Conservation (phyloP, 2,329 filamentous ascomycete species). For the Mycosphaerelloides madeirae region DNA sequence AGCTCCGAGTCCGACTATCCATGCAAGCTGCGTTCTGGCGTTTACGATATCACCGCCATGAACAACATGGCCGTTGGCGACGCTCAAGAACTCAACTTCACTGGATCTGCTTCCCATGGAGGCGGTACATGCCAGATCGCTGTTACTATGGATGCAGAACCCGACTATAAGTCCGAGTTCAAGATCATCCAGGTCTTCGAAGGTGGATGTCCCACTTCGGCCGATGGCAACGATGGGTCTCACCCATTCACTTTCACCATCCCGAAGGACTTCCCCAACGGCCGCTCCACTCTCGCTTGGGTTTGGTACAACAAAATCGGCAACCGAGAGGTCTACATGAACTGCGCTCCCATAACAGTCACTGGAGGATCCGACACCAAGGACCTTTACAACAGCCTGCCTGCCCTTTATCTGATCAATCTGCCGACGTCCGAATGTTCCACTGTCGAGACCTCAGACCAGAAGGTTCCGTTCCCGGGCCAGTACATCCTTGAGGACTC, state of each 20-base stretch:
- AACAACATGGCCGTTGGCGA: conserved; percentile 64
- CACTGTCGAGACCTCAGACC: conserved; percentile 50
- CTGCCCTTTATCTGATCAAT: conserved; percentile 67
- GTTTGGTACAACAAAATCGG: conserved; percentile 84
- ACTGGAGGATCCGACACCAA: conserved; percentile 42
- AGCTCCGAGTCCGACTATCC: conserved; percentile 58
- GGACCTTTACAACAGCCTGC: conserved; percentile 56
- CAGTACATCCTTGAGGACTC: conserved; percentile 26
- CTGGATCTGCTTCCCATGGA: conserved; percentile 72
- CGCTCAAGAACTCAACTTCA: conserved; percentile 58
- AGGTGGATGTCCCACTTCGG: conserved; percentile 76
- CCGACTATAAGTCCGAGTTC: conserved; percentile 63
- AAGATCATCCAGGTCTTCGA: conserved; percentile 86
- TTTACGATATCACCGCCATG: conserved; percentile 44
- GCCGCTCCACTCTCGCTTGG: conserved; percentile 76
- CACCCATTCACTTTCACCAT: conserved; percentile 66
- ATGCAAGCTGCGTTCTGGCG: conserved; percentile 60
- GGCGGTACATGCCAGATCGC: conserved; percentile 88
- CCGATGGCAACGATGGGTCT: conserved; percentile 39
- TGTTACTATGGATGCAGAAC: conserved; percentile 69
- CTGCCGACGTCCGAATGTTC: conserved; percentile 49
- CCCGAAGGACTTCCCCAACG: conserved; percentile 66
- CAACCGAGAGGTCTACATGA: conserved; percentile 90
- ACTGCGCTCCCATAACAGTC: conserved; percentile 72
- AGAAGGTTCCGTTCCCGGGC: conserved; percentile 61